A percentile compares a stretch with the other conserved stretches of the same genome.
Evolutionary conservation across 257 asterid genomes (phyloP).

Genomic region (Penstemon barbatus): DNA sequence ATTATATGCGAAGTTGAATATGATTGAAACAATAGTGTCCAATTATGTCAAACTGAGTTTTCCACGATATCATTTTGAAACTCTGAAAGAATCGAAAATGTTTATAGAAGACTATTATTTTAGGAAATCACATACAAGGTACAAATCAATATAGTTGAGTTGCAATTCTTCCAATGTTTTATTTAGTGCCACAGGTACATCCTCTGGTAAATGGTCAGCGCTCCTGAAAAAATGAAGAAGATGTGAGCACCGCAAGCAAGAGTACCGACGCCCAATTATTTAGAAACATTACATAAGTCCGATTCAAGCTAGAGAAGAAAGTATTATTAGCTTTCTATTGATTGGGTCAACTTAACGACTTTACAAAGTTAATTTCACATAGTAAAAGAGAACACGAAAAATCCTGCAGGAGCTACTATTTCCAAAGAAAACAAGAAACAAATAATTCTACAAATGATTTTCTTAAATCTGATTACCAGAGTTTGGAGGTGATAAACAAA

Average conservation of each 20-base stretch:
- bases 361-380: background rate
- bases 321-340: too few species aligned
- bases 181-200: slow-evolving; percentile 58
- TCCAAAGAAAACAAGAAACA: background rate
- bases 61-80: background rate
- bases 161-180: slow-evolving; percentile 68
- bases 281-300: too few species aligned
- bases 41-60: background rate
- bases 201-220: slow-evolving; percentile 70
- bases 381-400: background rate
- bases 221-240: slow-evolving; percentile 43
- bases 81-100: background rate
- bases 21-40: background rate
- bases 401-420: too few species aligned
- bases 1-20: background rate
- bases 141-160: slow-evolving; percentile 72
- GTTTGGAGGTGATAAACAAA: slow-evolving; percentile 83
- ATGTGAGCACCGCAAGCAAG: background rate
- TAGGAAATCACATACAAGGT: slow-evolving; percentile 54
- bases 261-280: too few species aligned
- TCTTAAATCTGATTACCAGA: slow-evolving; percentile 53
- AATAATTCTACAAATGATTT: too few species aligned
- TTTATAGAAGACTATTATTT: background rate
- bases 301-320: too few species aligned
- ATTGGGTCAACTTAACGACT: background rate